phyloP scores from a whole-genome alignment of 352 stramenopile genomes.

The Phytophthora rubi region DNA sequence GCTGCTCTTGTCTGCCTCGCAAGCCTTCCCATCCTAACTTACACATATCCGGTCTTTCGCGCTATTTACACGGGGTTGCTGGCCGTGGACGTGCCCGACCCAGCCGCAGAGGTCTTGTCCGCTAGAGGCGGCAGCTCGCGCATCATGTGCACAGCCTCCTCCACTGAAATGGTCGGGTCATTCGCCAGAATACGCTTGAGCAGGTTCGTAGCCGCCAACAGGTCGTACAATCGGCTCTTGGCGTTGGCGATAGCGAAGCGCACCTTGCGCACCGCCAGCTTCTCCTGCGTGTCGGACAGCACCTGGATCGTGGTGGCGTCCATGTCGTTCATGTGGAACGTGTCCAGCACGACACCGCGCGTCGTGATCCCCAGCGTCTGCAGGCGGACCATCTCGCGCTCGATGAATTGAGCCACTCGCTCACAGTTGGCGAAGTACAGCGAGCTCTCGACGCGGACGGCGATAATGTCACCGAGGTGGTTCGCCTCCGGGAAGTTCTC shows the following conservation, averaged over 20 bases:
- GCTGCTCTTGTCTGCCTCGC: background rate
- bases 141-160: slow-evolving; percentile 8
- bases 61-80: slow-evolving; percentile 12
- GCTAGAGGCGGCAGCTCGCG: slow-evolving; percentile 8
- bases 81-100: slow-evolving; percentile 8
- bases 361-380: slow-evolving; percentile 12
- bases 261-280: slow-evolving; percentile 15
- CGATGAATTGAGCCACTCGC: slow-evolving; percentile 12
- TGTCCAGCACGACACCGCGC: slow-evolving; percentile 15
- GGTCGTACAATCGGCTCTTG: slow-evolving; percentile 14
- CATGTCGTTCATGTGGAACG: slow-evolving; percentile 22
- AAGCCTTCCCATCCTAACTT: slow-evolving; percentile 11
- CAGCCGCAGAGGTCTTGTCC: slow-evolving; percentile 2
- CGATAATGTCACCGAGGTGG: slow-evolving; percentile 13
- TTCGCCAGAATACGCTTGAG: slow-evolving; percentile 12
- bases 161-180: slow-evolving; percentile 16
- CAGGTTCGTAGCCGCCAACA: slow-evolving; percentile 12
- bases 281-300: slow-evolving; percentile 19
- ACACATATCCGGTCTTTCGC: background rate
- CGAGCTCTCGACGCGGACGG: slow-evolving; percentile 13
- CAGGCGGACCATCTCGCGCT: slow-evolving; percentile 14
- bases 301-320: slow-evolving; percentile 17
- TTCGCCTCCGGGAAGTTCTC: slow-evolving; percentile 16
- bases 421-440: slow-evolving; percentile 17
- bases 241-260: slow-evolving; percentile 13